phyloP scores from a whole-genome alignment of 148 eudicot genomes.

The Spergularia bocconei region DNA sequence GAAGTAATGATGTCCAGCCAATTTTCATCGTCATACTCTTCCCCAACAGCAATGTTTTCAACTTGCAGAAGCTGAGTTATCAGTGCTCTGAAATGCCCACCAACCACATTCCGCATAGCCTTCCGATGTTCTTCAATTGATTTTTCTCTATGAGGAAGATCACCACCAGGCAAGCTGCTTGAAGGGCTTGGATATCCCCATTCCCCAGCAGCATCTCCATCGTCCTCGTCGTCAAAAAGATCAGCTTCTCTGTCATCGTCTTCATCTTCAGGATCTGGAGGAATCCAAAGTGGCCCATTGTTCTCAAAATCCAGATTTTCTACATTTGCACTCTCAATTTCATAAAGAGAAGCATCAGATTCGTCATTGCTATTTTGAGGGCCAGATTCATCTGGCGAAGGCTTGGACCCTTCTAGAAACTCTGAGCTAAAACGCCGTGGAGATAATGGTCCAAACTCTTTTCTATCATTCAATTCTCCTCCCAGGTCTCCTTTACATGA shows the following conservation, averaged over 20 bases:
- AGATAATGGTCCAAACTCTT: conserved; percentile 37
- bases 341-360: conserved; percentile 59
- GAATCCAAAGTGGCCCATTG: conserved; percentile 87
- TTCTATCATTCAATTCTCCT: conserved; percentile 41
- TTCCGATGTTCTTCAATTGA: conserved; percentile 77
- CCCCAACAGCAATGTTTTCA: conserved; percentile 69
- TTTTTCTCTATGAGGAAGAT: conserved; percentile 62
- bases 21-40: conserved; percentile 62
- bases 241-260: conserved; percentile 77
- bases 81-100: conserved; percentile 83
- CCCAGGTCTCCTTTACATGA: conserved; percentile 43
- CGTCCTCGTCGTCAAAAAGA: conserved; percentile 56
- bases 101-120: conserved; percentile 79
- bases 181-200: conserved; percentile 73
- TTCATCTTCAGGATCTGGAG: conserved; percentile 95
- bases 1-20: conserved; percentile 93
- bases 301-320: conserved; percentile 95
- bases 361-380: conserved; percentile 49
- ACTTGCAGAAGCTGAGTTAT: conserved; percentile 87
- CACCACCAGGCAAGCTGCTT: conserved; percentile 59
- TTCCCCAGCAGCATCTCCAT: conserved; percentile 67
- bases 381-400: conserved; percentile 38
- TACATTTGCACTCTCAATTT: conserved; percentile 41
- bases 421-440: conserved; percentile 42
- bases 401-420: conserved; percentile 39